Evolutionary conservation across 2,329 filamentous ascomycete genomes (phyloP), one percentile per base, ranked within the genome.

Genomic region (Pezicula radicicola): DNA sequence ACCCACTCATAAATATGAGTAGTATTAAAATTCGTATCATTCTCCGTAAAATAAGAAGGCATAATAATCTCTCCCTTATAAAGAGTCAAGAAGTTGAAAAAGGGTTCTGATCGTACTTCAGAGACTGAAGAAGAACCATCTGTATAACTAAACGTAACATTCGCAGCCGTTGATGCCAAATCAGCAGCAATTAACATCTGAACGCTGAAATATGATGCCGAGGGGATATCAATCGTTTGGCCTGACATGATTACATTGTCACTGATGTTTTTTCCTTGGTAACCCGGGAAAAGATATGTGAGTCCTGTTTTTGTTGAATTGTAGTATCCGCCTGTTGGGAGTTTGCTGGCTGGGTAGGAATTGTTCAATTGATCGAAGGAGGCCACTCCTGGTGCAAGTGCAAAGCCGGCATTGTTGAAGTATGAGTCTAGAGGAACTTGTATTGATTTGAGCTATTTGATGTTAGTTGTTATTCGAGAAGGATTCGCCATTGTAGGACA

Each of bases 321-420:
- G 54, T 73, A 76, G 19, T 62, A 59, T 15, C 66, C 63, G 6
- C 64, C 66, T 21, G 60, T 50, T 13, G 52, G 54, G 4, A 70
- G 45, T 15, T 57, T 53, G 2, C 68, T 65, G 12, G 63, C 64
- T 6, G 74, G 73, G 51, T 72, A 77, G 0, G 74, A 74, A 46
- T 75, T 68, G 40, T 70, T 69, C 3, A 70, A 56, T 2, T 52
- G 56, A 49, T 78, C 73, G 52, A 78, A 75, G n/a, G 70, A 64
- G 1, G 75, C 71, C 56, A 77, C 73, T 2, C 73, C 73, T 0
- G 75, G 70, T 12, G 65, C 64, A 0, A 67, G 66, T 3, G 73
- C 73, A 52, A 78, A 77, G 1, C 65, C 75, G 50, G 75, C 75
- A 59, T 78, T 77, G 63, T 78, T 76, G 63, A 72, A 74, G 40